These are phyloP conservation scores for Chaetomidium leptoderma DNA, from an alignment of 495 filamentous ascomycete genomes.

Conservation along the genomic window DNA sequence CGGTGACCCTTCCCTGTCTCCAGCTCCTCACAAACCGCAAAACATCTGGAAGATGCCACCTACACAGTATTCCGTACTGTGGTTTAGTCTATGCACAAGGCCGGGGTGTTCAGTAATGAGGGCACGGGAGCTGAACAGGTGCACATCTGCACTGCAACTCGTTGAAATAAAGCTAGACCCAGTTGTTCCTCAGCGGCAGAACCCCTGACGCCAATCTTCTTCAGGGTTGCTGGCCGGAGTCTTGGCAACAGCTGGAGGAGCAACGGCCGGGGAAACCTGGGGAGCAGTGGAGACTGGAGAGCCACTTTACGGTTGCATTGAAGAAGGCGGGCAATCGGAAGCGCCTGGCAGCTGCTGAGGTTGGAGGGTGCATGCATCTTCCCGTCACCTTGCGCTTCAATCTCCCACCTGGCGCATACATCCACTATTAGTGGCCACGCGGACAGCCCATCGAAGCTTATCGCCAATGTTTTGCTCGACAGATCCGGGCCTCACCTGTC, in stretches of 20 bases:
- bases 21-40: too few species aligned
- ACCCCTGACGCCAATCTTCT: too few species aligned
- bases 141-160: too few species aligned
- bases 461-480: conserved; percentile 4
- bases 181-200: too few species aligned
- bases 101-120: too few species aligned
- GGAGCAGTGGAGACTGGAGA: background rate
- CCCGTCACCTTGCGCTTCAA: conserved; percentile 1
- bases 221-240: too few species aligned
- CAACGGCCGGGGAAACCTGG: background rate
- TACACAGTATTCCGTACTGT: too few species aligned
- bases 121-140: too few species aligned
- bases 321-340: conserved; percentile 8
- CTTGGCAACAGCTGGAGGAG: background rate
- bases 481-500: background rate
- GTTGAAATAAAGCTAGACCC: too few species aligned
- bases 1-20: background rate
- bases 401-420: background rate
- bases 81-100: too few species aligned
- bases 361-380: background rate
- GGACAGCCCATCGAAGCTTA: background rate
- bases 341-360: background rate
- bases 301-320: too few species aligned
- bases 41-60: too few species aligned
- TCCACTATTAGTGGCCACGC: background rate